Evolutionary conservation across 2,329 filamentous ascomycete genomes (phyloP).

Genomic region (Aspergillus udagawae): DNA sequence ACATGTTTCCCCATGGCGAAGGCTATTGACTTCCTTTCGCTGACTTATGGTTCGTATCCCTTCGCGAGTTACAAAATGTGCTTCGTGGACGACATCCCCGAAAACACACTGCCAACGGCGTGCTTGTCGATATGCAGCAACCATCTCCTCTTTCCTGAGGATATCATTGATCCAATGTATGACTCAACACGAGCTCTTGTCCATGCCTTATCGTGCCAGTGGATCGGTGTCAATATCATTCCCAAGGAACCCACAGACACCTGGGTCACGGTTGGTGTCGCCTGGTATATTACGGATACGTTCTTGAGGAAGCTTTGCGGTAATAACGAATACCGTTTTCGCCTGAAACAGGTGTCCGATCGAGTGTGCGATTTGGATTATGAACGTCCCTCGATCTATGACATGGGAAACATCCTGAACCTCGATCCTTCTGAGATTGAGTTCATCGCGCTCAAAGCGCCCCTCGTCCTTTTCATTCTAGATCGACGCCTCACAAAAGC

Average conservation of each 20-base stretch:
- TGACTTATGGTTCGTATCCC: constrained; percentile 84
- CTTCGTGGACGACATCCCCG: constrained; percentile 84
- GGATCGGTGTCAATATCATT: constrained; percentile 89
- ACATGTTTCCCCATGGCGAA: constrained; percentile 79
- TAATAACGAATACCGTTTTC: constrained; percentile 90
- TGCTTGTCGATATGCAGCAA: constrained; percentile 85
- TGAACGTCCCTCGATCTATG: constrained; percentile 74
- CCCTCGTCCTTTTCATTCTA: constrained; percentile 86
- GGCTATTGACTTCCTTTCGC: constrained; percentile 86
- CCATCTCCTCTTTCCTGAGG: constrained; percentile 76
- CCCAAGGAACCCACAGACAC: constrained; percentile 74
- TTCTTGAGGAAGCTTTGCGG: constrained; percentile 89
- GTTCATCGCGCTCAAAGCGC: constrained; percentile 86
- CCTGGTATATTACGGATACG: constrained; percentile 90
- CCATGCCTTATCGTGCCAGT: constrained; percentile 83
- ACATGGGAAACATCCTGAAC: constrained; percentile 72
- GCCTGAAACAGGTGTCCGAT: constrained; percentile 81
- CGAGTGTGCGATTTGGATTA: constrained; percentile 76
- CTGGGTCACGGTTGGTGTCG: constrained; percentile 86
- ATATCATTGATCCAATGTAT: constrained; percentile 80
- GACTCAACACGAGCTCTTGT: constrained; percentile 76
- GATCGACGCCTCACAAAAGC: constrained; percentile 88
- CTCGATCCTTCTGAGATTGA: constrained; percentile 82
- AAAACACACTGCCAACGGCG: constrained; percentile 71
- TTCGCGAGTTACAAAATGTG: constrained; percentile 90